Evolutionary conservation across 441 rosid species (phyloP), one percentile per base, ranked within the genome.

Genomic region (Raphanus hybrid): DNA sequence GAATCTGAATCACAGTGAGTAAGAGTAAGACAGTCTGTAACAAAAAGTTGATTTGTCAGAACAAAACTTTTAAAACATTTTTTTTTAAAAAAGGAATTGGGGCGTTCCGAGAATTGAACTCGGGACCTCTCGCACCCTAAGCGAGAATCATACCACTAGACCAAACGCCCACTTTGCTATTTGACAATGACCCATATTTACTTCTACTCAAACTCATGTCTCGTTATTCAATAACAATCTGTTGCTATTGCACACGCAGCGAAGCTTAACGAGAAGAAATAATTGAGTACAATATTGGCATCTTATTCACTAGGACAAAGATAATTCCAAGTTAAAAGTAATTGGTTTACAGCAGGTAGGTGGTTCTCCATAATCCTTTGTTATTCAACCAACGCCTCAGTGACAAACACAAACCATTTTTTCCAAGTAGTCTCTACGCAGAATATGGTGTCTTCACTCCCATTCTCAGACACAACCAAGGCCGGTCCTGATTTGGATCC

Each of bases 381-480:
- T 60, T 59, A 29, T 32, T 60, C n/a, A 23, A 14, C 1, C n/a
- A 23, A 14, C 1, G 15, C 34, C 60, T 32, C 18, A 11, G 8
- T 37, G 62, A 32, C 12, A 12, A 34, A 41, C n/a, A 45, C 68
- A 39, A 32, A 43, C 4, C 35, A 15, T 48, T 27, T 14, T 8
- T 18, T 18, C 5, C 2, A 55, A 29, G 64, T 69, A 62, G 7
- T 69, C 81, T 85, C 81, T 85, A 92, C 1, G 97, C 98, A 6
- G 93, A 89, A 75, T 82, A 84, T 6, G 99, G 99, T 77, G 86
- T 74, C 77, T 82, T 90, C 72, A 86, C 61, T 50, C 90, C 97
- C 97, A 96, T 91, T 81, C 87, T 86, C 71, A 78, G 85, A 57
- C 90, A 88, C 76, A 96, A 94, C 99, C 98, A 96, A 62, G 97